These are phyloP conservation scores for Vigna radiata DNA, from an alignment of 306 rosid genomes.

Conservation along the genomic window DNA sequence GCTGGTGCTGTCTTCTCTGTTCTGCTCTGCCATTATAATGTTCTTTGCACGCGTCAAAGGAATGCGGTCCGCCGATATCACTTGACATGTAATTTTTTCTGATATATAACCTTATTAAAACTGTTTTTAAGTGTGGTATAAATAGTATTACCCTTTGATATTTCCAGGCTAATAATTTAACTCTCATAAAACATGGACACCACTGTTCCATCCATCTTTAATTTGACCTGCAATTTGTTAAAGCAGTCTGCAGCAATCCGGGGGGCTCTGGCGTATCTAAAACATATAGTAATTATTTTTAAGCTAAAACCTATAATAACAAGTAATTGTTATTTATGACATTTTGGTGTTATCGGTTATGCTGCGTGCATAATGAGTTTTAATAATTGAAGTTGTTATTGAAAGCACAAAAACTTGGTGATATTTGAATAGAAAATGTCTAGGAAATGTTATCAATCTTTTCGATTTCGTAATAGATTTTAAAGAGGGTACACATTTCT, in stretches of 20 bases:
- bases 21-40: neutral
- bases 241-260: neutral
- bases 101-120: neutral
- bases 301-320: too few species aligned
- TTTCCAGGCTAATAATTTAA: neutral
- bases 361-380: too few species aligned
- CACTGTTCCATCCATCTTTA: neutral
- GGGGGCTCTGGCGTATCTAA: neutral
- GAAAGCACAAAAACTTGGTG: too few species aligned
- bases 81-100: neutral
- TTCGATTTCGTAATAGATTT: too few species aligned
- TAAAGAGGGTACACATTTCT: too few species aligned
- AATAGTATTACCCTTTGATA: neutral
- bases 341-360: too few species aligned
- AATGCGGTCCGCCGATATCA: slow-evolving; percentile 7
- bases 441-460: too few species aligned
- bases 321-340: too few species aligned
- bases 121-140: neutral
- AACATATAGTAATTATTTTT: too few species aligned
- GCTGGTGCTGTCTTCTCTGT: neutral
- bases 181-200: too few species aligned
- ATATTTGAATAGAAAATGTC: too few species aligned
- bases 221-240: neutral
- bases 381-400: too few species aligned
- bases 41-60: slow-evolving; percentile 23